Evolutionary conservation across 805 yeast species (phyloP), one percentile per base, ranked within the genome.

Genomic region (Kazachstania africana): DNA sequence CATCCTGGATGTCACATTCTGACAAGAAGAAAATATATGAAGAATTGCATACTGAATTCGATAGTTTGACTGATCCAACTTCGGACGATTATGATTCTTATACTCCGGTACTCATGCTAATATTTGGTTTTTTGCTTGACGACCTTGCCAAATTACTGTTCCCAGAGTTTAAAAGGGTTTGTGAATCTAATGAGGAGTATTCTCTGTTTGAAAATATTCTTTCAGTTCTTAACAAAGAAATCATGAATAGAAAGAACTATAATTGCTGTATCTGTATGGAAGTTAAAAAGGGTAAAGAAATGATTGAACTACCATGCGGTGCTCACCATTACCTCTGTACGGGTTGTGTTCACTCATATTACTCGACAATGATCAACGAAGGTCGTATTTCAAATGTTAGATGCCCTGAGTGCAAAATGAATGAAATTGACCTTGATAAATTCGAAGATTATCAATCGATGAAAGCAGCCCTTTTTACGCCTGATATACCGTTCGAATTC

Each of bases 181-280:
- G 45, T 19, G 17, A 32, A 8, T 26, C 39, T 6, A 32, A 31
- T n/a, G 35, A 36, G 25, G 48, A 49, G 26, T 44, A 33, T 26
- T 25, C 31, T 2, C 12, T 12, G 12, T 53, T 33, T n/a, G 41
- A 33, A 6, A 36, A 43, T 3, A 50, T 50, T 34, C 50, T 60
- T 34, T 22, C 38, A 10, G n/a, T 35, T 4, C 46, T 45, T 3
- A 42, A 49, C 13, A 26, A 36, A 10, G 32, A 43, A 1, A 50
- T 53, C 9, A 67, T 66, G 38, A 37, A 57, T 5, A 33, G 36
- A 9, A 40, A 44, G 8, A 63, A 73, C 5, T 70, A 64, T 37
- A 42, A 53, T 3, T 75, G 81, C 47, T 68, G 66, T n/a, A 72
- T 75, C 1, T 75, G 82, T 44, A 68, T 70, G 38, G 63, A 57